phyloP scores from a whole-genome alignment of 1,284 basidiomycete species.

The Ceratobasidium papillatum region DNA sequence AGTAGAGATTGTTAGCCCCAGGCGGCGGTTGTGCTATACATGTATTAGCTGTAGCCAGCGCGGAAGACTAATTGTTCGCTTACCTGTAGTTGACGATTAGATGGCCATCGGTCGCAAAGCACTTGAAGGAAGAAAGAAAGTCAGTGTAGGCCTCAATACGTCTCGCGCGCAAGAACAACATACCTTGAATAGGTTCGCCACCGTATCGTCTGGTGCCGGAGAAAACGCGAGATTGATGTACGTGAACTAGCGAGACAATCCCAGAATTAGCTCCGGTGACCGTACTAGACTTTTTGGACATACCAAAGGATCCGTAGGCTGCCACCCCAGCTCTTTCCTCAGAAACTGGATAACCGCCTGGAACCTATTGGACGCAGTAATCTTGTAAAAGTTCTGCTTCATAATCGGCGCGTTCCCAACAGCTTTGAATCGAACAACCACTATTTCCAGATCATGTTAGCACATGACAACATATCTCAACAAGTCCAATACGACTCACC shows the following conservation, averaged over 20 bases:
- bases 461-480: neutral
- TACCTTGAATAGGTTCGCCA: slow-evolving; percentile 82
- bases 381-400: slow-evolving; percentile 99
- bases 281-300: slow-evolving; percentile 49
- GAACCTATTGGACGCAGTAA: slow-evolving; percentile 93
- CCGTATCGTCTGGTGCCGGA: slow-evolving; percentile 91
- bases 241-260: slow-evolving; percentile 72
- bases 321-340: slow-evolving; percentile 89
- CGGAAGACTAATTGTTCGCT: slow-evolving; percentile 46
- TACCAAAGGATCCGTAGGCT: slow-evolving; percentile 87
- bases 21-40: slow-evolving; percentile 69
- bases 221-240: slow-evolving; percentile 99
- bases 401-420: slow-evolving; percentile 99
- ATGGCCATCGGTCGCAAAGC: slow-evolving; percentile 91
- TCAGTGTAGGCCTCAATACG: slow-evolving; percentile 22
- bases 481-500: slow-evolving; percentile 14
- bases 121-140: slow-evolving; percentile 57
- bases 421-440: slow-evolving; percentile 97
- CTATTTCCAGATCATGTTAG: slow-evolving; percentile 50
- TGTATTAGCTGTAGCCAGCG: slow-evolving; percentile 15
- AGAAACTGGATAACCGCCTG: slow-evolving; percentile 96
- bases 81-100: slow-evolving; percentile 97
- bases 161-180: slow-evolving; percentile 42
- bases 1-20: slow-evolving; percentile 62
- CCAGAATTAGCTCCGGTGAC: neutral